Evolutionary conservation across 352 stramenopile species (phyloP), one percentile per base, ranked within the genome.

Genomic region (Plasmopara viticola): DNA sequence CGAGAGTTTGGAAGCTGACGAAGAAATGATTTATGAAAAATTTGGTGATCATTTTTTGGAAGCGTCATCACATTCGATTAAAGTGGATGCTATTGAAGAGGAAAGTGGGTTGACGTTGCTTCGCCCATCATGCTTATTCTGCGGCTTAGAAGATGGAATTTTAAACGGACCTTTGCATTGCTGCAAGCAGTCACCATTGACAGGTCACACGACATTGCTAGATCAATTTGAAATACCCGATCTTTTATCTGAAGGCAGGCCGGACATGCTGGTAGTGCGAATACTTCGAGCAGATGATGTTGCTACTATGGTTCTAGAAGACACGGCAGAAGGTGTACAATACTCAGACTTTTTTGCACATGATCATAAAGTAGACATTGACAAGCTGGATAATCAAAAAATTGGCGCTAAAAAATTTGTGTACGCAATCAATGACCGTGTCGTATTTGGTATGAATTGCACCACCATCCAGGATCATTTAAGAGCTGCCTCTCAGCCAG

Each of bases 131-230:
- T 90, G 78, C 47, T 60, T 53, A 12, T 83, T 87, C 44, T 90
- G 78, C 17, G 66, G 63, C 12, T 59, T 90, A 14, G 76, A 78
- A 58, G 74, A 87, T 51, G 74, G 68, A 3, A 74, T 90, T 37
- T 54, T 90, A 29, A 90, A 86, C 17, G 77, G 79, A 8, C 35
- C 60, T 10, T 56, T 90, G 14, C 51, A 70, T 13, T 25, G 34
- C 14, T 90, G 60, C 46, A 82, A 74, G 28, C 74, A 72, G 37
- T 88, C 68, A n/a, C 66, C 73, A 10, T 44, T 86, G 51, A 83
- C 61, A 51, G 46, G 38, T 41, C 58, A 60, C 10, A 68, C 61
- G 30, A 70, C 62, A 39, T 53, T 67, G 43, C 30, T 87, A 14
- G 65, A 76, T n/a, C 42, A 78, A 4, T 84, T 83, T 45, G 68